Conservation (phyloP, 306 rosid species). For the Gleditsia sinensis region DNA sequence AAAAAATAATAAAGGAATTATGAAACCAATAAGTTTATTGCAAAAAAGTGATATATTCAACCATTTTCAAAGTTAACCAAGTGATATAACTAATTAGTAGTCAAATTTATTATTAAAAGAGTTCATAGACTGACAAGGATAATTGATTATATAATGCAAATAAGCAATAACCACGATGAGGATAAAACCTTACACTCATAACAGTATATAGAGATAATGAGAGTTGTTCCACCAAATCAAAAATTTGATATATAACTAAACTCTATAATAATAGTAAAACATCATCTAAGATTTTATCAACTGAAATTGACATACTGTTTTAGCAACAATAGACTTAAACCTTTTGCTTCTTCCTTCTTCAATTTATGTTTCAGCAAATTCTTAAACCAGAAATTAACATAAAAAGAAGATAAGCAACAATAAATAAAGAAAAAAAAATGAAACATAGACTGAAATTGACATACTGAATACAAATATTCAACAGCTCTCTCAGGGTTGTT, state of each 20-base stretch:
- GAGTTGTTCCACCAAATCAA: neutral
- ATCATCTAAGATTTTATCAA: too few relatives aligned
- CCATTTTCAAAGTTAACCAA: too few relatives aligned
- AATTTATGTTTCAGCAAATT: too few relatives aligned
- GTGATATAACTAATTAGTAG: neutral
- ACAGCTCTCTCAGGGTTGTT: constrained; percentile 97
- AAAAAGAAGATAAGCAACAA: neutral
- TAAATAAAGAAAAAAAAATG: neutral
- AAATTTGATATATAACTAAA: neutral
- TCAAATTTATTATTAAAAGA: neutral
- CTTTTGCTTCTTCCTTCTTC: too few relatives aligned
- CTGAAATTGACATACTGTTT: too few relatives aligned
- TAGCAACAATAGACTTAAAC: too few relatives aligned
- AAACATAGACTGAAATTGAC: constrained; percentile 36
- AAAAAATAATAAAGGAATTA: neutral
- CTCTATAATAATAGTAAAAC: neutral
- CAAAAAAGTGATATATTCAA: neutral
- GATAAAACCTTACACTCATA: neutral
- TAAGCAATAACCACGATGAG: too few relatives aligned
- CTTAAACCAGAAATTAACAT: neutral
- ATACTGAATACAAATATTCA: constrained; percentile 87
- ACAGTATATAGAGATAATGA: neutral
- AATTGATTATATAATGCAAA: neutral
- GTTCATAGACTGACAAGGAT: neutral
- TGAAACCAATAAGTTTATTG: neutral